Percentiles rank a stretch among this genome's conserved stretches.
These are phyloP conservation scores for Pyrus betulifolia DNA, from an alignment of 306 rosid species.

Conservation along the genomic window DNA sequence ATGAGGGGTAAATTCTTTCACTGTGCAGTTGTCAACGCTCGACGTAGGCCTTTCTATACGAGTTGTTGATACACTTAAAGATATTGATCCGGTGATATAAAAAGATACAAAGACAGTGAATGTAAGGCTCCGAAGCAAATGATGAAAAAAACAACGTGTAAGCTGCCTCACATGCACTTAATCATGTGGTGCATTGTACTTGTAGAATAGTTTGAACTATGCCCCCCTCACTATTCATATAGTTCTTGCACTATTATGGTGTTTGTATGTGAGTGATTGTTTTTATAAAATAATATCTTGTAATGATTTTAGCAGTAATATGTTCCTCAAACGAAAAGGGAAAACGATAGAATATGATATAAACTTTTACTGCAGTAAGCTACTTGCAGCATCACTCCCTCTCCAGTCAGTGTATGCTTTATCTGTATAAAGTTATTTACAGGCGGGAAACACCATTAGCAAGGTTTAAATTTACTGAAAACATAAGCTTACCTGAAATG, in stretches of 20 bases:
- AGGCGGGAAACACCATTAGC: background rate
- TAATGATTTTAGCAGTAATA: background rate
- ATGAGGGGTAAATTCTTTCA: background rate
- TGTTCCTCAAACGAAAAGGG: background rate
- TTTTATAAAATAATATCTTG: background rate
- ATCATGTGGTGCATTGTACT: background rate
- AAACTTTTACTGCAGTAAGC: background rate
- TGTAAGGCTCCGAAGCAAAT: background rate
- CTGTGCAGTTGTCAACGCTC: background rate
- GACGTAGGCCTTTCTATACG: background rate
- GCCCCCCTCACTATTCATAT: background rate
- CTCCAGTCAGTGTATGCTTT: background rate
- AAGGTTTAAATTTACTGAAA: background rate
- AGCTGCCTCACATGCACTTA: background rate
- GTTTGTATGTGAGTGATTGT: background rate
- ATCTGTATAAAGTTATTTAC: background rate
- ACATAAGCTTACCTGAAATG: background rate
- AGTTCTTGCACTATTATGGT: background rate
- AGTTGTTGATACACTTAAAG: background rate
- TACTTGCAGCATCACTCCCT: background rate
- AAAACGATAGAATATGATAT: background rate
- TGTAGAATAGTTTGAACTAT: background rate
- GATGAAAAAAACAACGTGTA: background rate
- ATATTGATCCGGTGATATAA: background rate
- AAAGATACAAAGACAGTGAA: background rate